Base-by-base conservation (phyloP, 1,139 yeast species). In the Blastobotrys ciferrii region DNA sequence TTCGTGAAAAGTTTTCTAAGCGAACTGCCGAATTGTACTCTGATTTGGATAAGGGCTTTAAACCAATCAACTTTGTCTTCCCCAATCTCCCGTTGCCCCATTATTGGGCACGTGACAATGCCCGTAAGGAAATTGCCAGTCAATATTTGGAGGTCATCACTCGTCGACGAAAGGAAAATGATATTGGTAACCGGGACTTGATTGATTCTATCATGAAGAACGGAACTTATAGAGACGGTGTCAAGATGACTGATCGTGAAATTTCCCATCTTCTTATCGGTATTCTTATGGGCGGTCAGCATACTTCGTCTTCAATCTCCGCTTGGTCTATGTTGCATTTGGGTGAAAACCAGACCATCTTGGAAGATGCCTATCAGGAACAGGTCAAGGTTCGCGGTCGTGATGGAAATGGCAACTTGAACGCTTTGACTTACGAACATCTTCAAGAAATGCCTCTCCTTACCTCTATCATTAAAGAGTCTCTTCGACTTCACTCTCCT, bases 271-370 rank as follows among this genome's bases (percentile, higher is more conserved):
- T 94, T 67, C 76, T 89, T 70, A 92, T 92, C 69, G 99, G 98
- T 67, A 83, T 94, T 49, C 77, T 94, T 55, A 92, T 92, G 99
- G 99, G 98, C 60, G 99, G 98, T 54, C 99, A 92, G 73, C 99
- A 92, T 70, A 94, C 99, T 28, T 86, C 96, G 59, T 95, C 98
- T 43, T 80, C 98, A 23, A 92, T 98, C 20, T 87, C 96, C 43
- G 87, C 97, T 23, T 92, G 98, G 98, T 82, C 82, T 63, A 75
- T 92, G 65, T 77, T 92, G 58, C 98, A 92, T 66, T 77, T 92
- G 58, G 98, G 91, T 58, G 94, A 84, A 62, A 75, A 80, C 58
- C 95, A 95, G 39, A 84, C 87, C 38, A 71, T 91, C 51, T 96
- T 88, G 72, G 87, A 91, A 53, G 84, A 82, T 63, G 69, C 92